Evolutionary conservation across 148 eudicot genomes (phyloP).

Genomic region (Diospyros lotus): DNA sequence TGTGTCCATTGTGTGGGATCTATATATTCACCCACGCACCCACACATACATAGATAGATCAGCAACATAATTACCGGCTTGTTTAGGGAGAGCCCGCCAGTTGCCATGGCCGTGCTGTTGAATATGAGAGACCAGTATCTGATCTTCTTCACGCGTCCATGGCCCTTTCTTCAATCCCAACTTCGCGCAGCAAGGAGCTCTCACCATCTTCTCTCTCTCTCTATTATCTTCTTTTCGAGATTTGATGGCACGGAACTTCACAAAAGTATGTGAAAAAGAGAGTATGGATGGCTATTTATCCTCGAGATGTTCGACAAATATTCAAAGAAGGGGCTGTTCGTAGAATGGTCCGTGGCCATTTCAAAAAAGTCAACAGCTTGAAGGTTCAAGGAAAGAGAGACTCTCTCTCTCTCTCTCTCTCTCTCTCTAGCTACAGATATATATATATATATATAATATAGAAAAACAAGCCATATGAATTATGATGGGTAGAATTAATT

Average conservation of each 20-base stretch:
- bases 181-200: conserved; percentile 73
- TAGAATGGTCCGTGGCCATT: background rate
- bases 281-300: conserved; percentile 4
- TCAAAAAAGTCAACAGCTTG: background rate
- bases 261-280: background rate
- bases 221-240: background rate
- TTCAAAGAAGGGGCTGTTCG: background rate
- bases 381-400: conserved; percentile 13
- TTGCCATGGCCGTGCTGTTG: conserved; percentile 54
- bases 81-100: conserved; percentile 68
- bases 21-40: too few species aligned
- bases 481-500: too few species aligned
- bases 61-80: conserved; percentile 35
- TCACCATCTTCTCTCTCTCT: conserved; percentile 37
- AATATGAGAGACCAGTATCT: conserved; percentile 39
- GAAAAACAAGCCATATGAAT: too few species aligned
- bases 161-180: conserved; percentile 64
- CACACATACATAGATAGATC: background rate
- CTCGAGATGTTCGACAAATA: background rate
- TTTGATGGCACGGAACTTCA: background rate
- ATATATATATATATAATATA: background rate
- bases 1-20: too few species aligned
- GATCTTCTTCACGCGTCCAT: conserved; percentile 65
- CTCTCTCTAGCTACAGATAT: background rate
- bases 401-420: background rate